phyloP scores from a whole-genome alignment of 1,139 yeast species.

The Lodderomyces orthopsilosis region DNA sequence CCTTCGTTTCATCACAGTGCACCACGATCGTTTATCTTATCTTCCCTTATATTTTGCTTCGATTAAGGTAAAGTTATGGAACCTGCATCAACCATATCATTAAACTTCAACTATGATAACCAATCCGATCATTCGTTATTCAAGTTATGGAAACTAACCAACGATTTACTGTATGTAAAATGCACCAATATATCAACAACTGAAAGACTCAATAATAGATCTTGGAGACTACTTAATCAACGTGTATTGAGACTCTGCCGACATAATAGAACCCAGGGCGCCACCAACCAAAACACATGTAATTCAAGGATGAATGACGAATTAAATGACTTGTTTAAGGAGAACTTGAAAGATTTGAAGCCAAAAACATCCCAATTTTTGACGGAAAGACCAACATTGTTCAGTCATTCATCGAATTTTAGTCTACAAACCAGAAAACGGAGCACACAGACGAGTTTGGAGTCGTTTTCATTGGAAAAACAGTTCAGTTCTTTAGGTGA shows the following conservation, averaged over 20 bases:
- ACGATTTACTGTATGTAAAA: conserved; percentile 7
- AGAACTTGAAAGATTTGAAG: conserved; percentile 12
- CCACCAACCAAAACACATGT: background rate
- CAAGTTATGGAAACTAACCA: conserved; percentile 21
- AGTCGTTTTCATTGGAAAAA: conserved; percentile 1
- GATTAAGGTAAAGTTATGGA: background rate
- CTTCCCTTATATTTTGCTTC: background rate
- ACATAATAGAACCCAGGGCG: conserved; percentile 3
- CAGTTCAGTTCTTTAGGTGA: no score
- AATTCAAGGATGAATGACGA: background rate
- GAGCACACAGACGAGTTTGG: conserved; percentile 15
- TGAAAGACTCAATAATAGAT: conserved; percentile 25
- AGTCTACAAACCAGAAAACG: conserved; percentile 10
- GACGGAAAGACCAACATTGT: conserved; percentile 14
- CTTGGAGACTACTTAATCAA: conserved; percentile 26
- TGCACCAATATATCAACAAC: conserved; percentile 13
- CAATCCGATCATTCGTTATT: conserved; percentile 16
- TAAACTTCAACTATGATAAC: conserved; percentile 12
- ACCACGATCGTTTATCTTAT: background rate
- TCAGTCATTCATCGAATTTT: conserved; percentile 13
- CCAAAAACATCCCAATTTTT: conserved; percentile 16
- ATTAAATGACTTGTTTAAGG: conserved; percentile 11
- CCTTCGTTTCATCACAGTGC: background rate
- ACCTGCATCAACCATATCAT: conserved; percentile 3
- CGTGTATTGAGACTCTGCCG: conserved; percentile 7